A percentile compares a stretch with the other conserved stretches of the same genome.
These are phyloP conservation scores for Sedum album DNA, from an alignment of 164 flowering plant genomes.

Conservation along the genomic window DNA sequence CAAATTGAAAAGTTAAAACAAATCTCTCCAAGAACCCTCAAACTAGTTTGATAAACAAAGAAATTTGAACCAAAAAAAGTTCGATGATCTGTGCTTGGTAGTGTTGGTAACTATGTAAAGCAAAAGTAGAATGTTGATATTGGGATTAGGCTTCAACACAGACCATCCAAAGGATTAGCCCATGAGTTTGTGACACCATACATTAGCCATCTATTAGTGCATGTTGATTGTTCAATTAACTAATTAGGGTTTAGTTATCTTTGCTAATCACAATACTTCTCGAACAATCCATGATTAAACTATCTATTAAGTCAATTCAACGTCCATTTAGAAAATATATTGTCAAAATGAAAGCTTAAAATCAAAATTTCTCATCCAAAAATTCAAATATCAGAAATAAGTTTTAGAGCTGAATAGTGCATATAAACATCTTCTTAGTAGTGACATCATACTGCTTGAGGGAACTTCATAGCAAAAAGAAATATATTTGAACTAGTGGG, in stretches of 20 bases:
- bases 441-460: no score
- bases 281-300: neutral
- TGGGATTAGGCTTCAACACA: neutral
- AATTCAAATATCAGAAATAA: neutral
- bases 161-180: neutral
- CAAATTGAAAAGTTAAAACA: neutral
- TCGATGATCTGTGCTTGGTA: neutral
- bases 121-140: neutral
- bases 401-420: no score
- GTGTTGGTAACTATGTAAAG: neutral
- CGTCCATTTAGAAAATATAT: neutral
- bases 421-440: no score
- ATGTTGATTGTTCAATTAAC: neutral
- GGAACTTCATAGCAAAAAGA: neutral
- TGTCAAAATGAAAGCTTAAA: neutral
- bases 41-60: no score
- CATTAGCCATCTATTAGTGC: neutral
- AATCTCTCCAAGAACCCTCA: neutral
- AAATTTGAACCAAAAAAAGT: neutral
- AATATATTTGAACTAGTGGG: neutral
- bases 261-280: neutral
- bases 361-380: neutral
- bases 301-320: neutral
- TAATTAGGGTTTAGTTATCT: neutral
- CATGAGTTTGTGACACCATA: constrained; percentile 1